Evolutionary conservation across 768 basidiomycete species (phyloP), one percentile per base, ranked within the genome.

Genomic region (Suillus subalutaceus): DNA sequence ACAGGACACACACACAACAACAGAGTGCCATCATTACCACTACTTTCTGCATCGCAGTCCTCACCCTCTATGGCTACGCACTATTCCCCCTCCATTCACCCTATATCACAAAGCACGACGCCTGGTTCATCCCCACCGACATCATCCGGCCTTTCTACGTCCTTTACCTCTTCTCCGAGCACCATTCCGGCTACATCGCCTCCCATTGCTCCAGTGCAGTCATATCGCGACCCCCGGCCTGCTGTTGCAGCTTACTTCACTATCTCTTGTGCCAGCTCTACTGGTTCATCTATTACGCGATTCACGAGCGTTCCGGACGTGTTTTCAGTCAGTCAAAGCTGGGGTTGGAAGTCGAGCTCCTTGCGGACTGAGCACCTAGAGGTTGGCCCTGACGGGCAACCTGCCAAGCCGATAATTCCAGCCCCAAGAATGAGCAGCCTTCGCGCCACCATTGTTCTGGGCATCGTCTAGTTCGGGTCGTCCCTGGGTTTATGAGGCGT

Each of bases 301-400:
- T 97, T 97, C 75, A 86, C 89, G 58, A 95, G 93, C 68, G 86
- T 90, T 4, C 96, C 96, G 1, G 96, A 97, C 72, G 83, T 86
- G 53, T 97, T 97, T 74, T 83, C 89, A 37, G 83, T 94, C 55
- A 88, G 88, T 66, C 93, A 96, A 81, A 93, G 91, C 68, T 97
- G 94, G 96, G 96, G 95, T 0, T 96, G 95, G 95, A 95, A 94
- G 79, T 85, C 83, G 63, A 84, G 82, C 65, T 84, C 85, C 23
- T 73, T 89, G 60, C 74, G 83, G 18, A 82, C 81, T 23, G 85
- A 88, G 64, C 82, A 84, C 70, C 72, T 80, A 67, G 72, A 86
- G 60, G 77, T 78, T 18, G 73, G 76, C 43, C 74, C 80, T 18
- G 73, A 76, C 66, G 69, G 73, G 20, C 67, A 73, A n/a, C 70